phyloP scores from a whole-genome alignment of 2,329 filamentous ascomycete species.

The Clonostachys chloroleuca region DNA sequence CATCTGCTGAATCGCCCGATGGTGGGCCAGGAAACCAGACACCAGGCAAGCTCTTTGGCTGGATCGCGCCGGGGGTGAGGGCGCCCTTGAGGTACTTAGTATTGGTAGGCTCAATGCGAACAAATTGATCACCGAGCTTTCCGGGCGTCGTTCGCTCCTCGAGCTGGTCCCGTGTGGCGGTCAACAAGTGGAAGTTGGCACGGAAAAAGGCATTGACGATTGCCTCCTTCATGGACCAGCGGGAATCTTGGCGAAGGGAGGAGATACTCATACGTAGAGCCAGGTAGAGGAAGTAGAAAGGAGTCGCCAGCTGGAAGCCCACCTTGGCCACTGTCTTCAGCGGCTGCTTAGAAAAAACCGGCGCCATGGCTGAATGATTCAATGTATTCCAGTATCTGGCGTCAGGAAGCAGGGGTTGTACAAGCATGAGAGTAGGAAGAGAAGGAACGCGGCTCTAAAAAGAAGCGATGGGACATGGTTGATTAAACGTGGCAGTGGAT shows the following conservation, averaged over 20 bases:
- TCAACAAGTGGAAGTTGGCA: not conserved
- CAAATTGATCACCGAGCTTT: not conserved
- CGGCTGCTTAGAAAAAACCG: not conserved
- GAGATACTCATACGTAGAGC: not conserved
- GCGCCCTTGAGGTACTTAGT: slow-evolving; percentile 6
- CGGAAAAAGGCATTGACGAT: not conserved
- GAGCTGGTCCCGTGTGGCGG: not conserved
- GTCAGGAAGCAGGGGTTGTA: too few species aligned
- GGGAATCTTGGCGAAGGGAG: not conserved
- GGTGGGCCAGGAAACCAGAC: slow-evolving; percentile 9
- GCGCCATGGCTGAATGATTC: not conserved
- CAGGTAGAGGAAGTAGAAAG: not conserved
- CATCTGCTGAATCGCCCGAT: not conserved
- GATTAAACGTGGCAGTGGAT: too few species aligned
- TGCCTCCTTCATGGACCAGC: not conserved
- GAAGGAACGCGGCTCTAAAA: too few species aligned
- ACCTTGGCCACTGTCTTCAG: not conserved
- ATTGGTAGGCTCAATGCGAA: not conserved
- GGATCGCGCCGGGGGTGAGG: slow-evolving; percentile 1
- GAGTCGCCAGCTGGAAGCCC: not conserved
- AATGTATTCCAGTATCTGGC: too few species aligned
- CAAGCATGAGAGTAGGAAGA: too few species aligned
- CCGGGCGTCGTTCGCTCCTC: not conserved
- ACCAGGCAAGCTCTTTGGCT: slow-evolving; percentile 7
- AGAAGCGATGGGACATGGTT: too few species aligned